Conservation (phyloP, 2,329 filamentous ascomycete species). For the Stagonosporopsis cucurbitacearum region DNA sequence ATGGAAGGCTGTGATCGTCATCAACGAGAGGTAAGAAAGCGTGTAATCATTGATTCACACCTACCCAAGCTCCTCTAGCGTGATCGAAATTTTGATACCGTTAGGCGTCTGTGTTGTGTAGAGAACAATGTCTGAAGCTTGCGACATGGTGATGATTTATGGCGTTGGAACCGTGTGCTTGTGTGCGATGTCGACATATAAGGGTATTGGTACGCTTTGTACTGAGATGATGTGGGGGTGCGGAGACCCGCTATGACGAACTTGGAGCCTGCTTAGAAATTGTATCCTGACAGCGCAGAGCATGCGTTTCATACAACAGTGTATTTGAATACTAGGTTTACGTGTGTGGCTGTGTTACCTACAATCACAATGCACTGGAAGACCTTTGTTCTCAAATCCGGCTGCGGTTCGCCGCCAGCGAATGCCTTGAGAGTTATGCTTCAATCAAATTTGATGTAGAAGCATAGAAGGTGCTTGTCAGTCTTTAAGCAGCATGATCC, state of each 20-base stretch:
- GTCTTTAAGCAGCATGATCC: background rate
- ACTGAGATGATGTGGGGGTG: constrained; percentile 26
- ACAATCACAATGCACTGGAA: background rate
- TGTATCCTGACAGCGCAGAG: background rate
- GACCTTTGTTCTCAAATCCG: background rate
- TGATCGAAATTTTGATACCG: constrained; percentile 87
- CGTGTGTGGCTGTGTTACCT: background rate
- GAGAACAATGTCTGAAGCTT: constrained; percentile 71
- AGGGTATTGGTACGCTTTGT: constrained; percentile 9
- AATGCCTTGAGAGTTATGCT: background rate
- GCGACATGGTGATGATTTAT: constrained; percentile 23
- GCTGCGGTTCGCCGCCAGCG: background rate
- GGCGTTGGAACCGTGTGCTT: background rate
- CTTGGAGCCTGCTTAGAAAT: constrained; percentile 37
- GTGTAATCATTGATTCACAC: constrained; percentile 8
- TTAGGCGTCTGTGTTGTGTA: constrained; percentile 88
- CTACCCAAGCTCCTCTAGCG: constrained; percentile 78
- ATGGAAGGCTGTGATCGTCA: constrained; percentile 61
- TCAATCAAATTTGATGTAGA: background rate
- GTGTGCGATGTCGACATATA: background rate
- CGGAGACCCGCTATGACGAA: constrained; percentile 36
- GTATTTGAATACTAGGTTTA: too few relatives aligned
- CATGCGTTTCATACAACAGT: background rate
- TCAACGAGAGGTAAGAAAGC: background rate
- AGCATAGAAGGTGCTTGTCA: background rate